Base-by-base conservation (phyloP, 2,329 filamentous ascomycete genomes). In the Myriosclerotinia duriaeana region DNA sequence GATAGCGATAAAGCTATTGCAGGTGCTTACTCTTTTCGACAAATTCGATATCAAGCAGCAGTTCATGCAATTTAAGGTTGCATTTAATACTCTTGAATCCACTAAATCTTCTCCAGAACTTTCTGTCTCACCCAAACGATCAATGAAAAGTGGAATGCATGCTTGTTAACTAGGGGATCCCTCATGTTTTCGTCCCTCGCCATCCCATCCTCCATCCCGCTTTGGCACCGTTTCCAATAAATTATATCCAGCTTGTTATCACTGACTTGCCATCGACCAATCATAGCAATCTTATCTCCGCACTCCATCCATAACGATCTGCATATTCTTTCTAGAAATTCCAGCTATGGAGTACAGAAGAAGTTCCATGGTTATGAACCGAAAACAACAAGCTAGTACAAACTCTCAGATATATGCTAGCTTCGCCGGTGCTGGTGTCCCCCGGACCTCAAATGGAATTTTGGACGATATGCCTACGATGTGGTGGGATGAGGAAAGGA, bases 401-500 rank as follows among this genome's bases (percentile, higher is more conserved):
- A 65, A 72, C 64, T 68, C 73, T 40, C 73, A 73, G 69, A 75
- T 74, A 72, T 75, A 75, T 68, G 60, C 72, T 54, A 74, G 70
- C 64, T 75, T 75, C 65, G 73, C 73, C 52, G 72, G 72, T 34
- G 65, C 69, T 50, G 70, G 68, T 53, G 59, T 66, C 12, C 52
- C 55, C 48, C 69, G 67, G n/a, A 70, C 67, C 59, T 52, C 69
- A n/a, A 71, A 74, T 75, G 74, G 71, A 67, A 68, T 70, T 68
- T 62, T 73, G 34, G 68, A 68, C 48, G 74, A 75, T 58, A 67
- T 68, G 11, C 66, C 69, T 50, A 74, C 68, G 60, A 80, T 87
- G 76, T 92, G 89, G 89, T 93, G 89, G 89, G 88, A 90, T 75
- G 81, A 87, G 66, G 84, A 87, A 71, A 84, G 83, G 68, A 91